Base-by-base conservation (phyloP, 805 yeast genomes). In the Millerozyma acaciae region DNA sequence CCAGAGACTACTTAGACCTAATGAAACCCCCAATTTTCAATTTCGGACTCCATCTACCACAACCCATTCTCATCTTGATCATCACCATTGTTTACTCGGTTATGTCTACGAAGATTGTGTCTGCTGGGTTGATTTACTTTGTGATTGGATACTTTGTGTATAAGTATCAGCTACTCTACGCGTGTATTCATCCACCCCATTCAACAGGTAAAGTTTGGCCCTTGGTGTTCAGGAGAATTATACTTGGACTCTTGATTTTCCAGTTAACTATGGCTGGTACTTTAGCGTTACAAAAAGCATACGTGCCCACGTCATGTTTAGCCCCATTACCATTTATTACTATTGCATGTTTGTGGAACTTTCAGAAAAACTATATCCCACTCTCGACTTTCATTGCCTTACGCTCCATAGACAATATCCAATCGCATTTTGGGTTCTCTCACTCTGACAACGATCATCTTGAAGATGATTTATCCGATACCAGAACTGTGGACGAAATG, bases 191-290 rank as follows among this genome's bases (percentile, higher is more conserved):
- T 56, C 89, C 95, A 7, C 96, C 94, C 23, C 97, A 93, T 60
- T 88, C 96, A 0, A 93, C 96, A 0, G 98, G 97, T 1, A 84
- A 84, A 52, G 94, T 90, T 1, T 90, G 97, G 97, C 95, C 96
- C 0, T 65, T 88, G 30, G 80, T 90, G 2, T 83, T 84, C 50
- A 70, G 95, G 47, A 70, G 98, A 44, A 77, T 89, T 1, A 76
- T 84, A 35, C 53, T 87, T 37, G 97, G 97, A 0, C 60, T 90
- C 16, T 58, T 84, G 21, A 66, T 90, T 10, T 88, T 90, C 56
- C 98, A 93, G 52, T 60, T 90, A 38, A 87, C 96, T 8, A 88
- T 89, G 85, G 87, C 90, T 0, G 97, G 97, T 3, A 79, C 94
- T 0, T 67, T 90, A 39, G 88, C 85, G 0, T 71, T 86, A 36